A percentile compares a stretch with the other conserved stretches of the same genome.
phyloP scores from a whole-genome alignment of 192 early-diverging fungal species.

The Coemansia umbellata region DNA sequence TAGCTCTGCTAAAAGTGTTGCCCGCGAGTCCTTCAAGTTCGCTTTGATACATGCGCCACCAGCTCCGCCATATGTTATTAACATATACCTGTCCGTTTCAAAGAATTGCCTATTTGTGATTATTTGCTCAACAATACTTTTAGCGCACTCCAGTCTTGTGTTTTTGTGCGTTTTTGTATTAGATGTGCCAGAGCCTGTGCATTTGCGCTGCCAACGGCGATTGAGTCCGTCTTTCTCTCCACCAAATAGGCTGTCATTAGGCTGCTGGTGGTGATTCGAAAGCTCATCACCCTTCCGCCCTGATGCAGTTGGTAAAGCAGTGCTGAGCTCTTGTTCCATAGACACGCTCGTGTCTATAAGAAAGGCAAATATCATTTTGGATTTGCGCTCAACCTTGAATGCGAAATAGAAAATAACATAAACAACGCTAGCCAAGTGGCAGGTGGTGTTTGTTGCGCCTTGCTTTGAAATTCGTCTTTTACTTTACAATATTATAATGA shows the following conservation, averaged over 20 bases:
- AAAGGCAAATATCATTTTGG: constrained; percentile 62
- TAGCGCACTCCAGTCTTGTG: constrained; percentile 66
- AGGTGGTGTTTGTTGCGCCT: background rate
- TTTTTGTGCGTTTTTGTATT: constrained; percentile 1
- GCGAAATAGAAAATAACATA: background rate
- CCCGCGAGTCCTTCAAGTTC: constrained; percentile 49
- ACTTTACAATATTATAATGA: background rate
- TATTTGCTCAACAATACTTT: constrained; percentile 73
- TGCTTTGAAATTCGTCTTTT: background rate
- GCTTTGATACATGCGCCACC: constrained; percentile 31
- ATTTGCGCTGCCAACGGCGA: constrained; percentile 48
- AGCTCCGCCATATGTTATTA: constrained; percentile 64
- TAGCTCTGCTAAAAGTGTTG: constrained; percentile 58
- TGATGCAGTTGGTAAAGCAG: background rate
- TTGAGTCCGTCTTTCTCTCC: constrained; percentile 21
- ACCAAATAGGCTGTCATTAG: constrained; percentile 39
- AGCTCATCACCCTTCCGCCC: constrained; percentile 14
- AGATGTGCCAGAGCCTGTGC: background rate
- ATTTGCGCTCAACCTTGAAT: background rate
- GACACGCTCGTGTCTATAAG: constrained; percentile 80
- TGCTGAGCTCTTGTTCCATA: constrained; percentile 61
- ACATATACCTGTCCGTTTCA: constrained; percentile 71
- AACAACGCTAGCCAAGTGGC: background rate
- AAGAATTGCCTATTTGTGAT: constrained; percentile 51
- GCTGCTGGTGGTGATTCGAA: constrained; percentile 1